Evolutionary conservation across 441 rosid species (phyloP).

Genomic region (Gossypium davidsonii): DNA sequence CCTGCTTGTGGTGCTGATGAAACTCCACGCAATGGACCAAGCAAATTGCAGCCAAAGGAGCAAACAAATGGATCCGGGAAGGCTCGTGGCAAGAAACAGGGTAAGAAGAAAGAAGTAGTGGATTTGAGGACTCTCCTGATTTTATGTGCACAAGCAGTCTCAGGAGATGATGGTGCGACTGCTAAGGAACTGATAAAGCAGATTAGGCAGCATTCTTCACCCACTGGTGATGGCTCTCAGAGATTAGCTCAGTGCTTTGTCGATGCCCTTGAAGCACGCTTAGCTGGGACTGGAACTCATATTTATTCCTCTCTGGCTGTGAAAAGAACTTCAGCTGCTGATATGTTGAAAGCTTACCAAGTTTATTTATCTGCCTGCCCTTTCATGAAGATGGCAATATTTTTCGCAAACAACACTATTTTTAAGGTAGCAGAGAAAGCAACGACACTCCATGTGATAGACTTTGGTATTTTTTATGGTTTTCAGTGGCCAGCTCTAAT

Average conservation of each 20-base stretch:
- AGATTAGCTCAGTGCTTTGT: conserved; percentile 76
- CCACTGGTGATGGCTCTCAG: conserved; percentile 73
- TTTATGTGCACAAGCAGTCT: conserved; percentile 50
- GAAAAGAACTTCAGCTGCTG: conserved; percentile 45
- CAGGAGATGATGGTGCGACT: conserved; percentile 46
- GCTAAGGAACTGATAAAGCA: conserved; percentile 53
- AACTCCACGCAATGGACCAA: conserved; percentile 4
- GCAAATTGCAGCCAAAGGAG: conserved; percentile 26
- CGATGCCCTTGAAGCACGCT: conserved; percentile 72
- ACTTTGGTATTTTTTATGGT: conserved; percentile 71
- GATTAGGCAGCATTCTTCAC: conserved; percentile 68
- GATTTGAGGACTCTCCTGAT: conserved; percentile 50
- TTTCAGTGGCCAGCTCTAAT: conserved; percentile 62
- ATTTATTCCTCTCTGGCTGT: conserved; percentile 37
- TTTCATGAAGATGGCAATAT: conserved; percentile 30
- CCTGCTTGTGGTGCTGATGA: background rate
- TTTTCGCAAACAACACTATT: conserved; percentile 36
- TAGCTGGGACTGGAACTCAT: conserved; percentile 69
- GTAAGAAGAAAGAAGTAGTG: conserved; percentile 29
- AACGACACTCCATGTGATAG: conserved; percentile 46
- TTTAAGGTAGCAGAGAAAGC: conserved; percentile 29
- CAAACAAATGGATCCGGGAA: conserved; percentile 28
- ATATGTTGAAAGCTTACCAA: conserved; percentile 64
- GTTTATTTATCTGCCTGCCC: conserved; percentile 37
- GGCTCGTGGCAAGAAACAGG: conserved; percentile 30